Evolutionary conservation across 2,329 filamentous ascomycete species (phyloP).

Genomic region (Aquanectria penicillioides): DNA sequence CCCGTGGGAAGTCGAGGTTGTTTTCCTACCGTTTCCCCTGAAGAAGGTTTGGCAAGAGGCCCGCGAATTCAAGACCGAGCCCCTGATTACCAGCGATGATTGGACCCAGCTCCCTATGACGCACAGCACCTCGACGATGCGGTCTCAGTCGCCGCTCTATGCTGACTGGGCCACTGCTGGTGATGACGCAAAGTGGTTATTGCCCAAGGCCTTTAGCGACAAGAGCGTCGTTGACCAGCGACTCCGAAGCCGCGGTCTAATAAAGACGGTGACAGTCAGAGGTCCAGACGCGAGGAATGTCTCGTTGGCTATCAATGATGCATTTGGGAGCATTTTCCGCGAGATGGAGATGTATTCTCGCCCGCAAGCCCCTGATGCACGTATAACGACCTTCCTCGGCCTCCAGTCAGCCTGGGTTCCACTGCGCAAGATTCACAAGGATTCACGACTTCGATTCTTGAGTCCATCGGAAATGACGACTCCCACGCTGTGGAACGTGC

Average conservation of each 20-base stretch:
- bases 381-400: conserved; percentile 62
- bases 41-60: conserved; percentile 65
- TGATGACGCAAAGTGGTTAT: conserved; percentile 68
- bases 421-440: conserved; percentile 78
- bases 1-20: conserved; percentile 81
- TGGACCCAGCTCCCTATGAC: conserved; percentile 66
- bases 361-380: conserved; percentile 38
- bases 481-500: conserved; percentile 74
- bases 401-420: conserved; percentile 78
- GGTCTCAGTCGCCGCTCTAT: conserved; percentile 59
- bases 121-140: conserved; percentile 54
- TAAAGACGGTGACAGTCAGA: conserved; percentile 70
- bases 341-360: conserved; percentile 52
- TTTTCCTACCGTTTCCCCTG: conserved; percentile 76
- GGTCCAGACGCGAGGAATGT: conserved; percentile 75
- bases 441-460: conserved; percentile 76
- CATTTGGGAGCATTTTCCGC: conserved; percentile 68
- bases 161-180: conserved; percentile 58
- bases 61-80: conserved; percentile 57
- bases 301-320: conserved; percentile 67
- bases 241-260: conserved; percentile 78
- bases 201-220: conserved; percentile 73
- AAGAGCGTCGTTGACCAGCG: conserved; percentile 73
- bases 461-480: conserved; percentile 78
- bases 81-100: conserved; percentile 54